These are phyloP conservation scores for Euphorbia schlechtendalii DNA, from an alignment of 441 rosid species.

Conservation along the genomic window DNA sequence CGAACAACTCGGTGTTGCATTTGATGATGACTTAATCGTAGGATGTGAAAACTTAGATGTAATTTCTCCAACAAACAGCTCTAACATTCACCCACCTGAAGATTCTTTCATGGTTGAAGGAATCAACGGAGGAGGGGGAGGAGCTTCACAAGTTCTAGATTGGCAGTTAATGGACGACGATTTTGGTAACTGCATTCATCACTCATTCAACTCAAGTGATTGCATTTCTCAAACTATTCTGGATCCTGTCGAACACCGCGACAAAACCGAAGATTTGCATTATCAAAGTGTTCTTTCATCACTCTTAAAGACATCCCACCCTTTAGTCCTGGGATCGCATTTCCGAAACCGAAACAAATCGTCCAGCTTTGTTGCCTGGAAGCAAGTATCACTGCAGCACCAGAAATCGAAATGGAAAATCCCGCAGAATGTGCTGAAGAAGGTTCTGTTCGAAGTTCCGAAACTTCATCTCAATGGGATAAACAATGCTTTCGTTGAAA, in stretches of 20 bases:
- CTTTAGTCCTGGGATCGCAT: conserved; percentile 44
- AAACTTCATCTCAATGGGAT: conserved; percentile 37
- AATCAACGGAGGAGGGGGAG: conserved; percentile 36
- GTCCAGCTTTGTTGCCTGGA: conserved; percentile 69
- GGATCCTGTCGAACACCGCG: conserved; percentile 39
- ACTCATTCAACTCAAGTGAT: conserved; percentile 67
- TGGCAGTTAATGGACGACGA: conserved; percentile 73
- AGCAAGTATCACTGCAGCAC: conserved; percentile 27
- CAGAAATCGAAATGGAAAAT: conserved; percentile 19
- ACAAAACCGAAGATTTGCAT: conserved; percentile 48
- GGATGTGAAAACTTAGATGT: conserved; percentile 37
- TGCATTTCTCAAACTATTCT: conserved; percentile 62
- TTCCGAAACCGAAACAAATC: conserved; percentile 36
- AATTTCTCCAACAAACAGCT: conserved; percentile 45
- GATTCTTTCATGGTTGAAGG: conserved; percentile 44
- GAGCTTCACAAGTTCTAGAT: conserved; percentile 58
- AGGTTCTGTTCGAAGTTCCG: conserved; percentile 66
- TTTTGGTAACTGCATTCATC: conserved; percentile 54
- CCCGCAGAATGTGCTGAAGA: conserved; percentile 61
- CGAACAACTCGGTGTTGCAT: conserved; percentile 26
- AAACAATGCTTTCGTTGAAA: conserved; percentile 34
- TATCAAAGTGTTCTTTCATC: conserved; percentile 64
- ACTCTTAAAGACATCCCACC: conserved; percentile 57
- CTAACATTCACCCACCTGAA: conserved; percentile 31
- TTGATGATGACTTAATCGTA: no score